phyloP scores from a whole-genome alignment of 2,329 filamentous ascomycete genomes.

The Mycosphaerella arachidis region DNA sequence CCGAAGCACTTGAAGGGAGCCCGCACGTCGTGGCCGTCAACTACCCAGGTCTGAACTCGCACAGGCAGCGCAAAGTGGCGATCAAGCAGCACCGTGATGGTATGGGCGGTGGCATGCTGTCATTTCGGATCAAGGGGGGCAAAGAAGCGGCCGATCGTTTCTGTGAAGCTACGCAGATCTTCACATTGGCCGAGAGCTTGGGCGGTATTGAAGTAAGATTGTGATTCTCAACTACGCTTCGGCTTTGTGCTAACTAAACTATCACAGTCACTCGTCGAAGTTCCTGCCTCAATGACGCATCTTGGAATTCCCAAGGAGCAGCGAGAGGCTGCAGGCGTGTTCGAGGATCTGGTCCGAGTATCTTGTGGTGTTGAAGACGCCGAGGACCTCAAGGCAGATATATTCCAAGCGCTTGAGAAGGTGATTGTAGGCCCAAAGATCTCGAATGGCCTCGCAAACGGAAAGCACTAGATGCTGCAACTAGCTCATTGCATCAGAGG shows the following conservation, averaged over 20 bases:
- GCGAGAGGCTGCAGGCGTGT: slow-evolving; percentile 88
- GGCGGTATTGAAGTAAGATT: slow-evolving; percentile 73
- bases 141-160: slow-evolving; percentile 82
- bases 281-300: slow-evolving; percentile 95
- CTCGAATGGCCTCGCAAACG: slow-evolving; percentile 35
- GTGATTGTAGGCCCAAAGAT: slow-evolving; percentile 56
- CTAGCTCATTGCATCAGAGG: not conserved
- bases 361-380: slow-evolving; percentile 93
- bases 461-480: slow-evolving; percentile 5
- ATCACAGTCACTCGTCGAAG: slow-evolving; percentile 63
- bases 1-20: slow-evolving; percentile 70
- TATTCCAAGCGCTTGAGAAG: slow-evolving; percentile 74
- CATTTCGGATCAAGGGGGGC: slow-evolving; percentile 87
- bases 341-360: slow-evolving; percentile 86
- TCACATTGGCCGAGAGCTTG: slow-evolving; percentile 86
- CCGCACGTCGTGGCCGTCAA: slow-evolving; percentile 84
- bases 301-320: slow-evolving; percentile 87
- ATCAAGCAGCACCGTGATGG: slow-evolving; percentile 87
- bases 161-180: slow-evolving; percentile 83
- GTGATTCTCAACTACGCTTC: not conserved
- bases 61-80: slow-evolving; percentile 80
- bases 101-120: slow-evolving; percentile 95
- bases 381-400: slow-evolving; percentile 76
- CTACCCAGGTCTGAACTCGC: slow-evolving; percentile 86
- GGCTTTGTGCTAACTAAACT: not conserved